Evolutionary conservation across 345 rosid species (phyloP).

Genomic region (Arabidopsis arenosa): DNA sequence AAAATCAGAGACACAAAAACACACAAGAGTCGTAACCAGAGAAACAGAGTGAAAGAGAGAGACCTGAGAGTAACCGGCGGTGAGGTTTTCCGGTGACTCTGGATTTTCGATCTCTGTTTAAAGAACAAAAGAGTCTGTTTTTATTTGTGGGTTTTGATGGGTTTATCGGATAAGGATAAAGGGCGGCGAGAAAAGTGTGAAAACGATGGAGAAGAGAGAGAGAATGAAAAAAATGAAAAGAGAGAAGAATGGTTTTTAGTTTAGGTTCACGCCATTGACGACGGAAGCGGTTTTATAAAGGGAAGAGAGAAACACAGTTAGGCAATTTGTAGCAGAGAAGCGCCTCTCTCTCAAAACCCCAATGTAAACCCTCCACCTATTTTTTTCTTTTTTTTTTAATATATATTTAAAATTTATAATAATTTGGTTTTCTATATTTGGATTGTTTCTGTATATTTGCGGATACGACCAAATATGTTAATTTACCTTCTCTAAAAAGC

Average conservation of each 20-base stretch:
- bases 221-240: background rate
- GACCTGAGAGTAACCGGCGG: slow-evolving; percentile 27
- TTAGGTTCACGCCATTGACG: slow-evolving; percentile 42
- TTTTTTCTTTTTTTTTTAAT: background rate
- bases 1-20: background rate
- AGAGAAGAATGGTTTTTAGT: slow-evolving; percentile 8
- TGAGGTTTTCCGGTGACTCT: background rate
- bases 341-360: slow-evolving; percentile 35
- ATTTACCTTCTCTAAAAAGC: background rate
- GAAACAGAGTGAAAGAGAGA: slow-evolving; percentile 8
- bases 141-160: slow-evolving; percentile 25
- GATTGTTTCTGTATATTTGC: slow-evolving; percentile 9
- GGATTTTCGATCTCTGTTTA: background rate
- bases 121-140: background rate
- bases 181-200: slow-evolving; percentile 41
- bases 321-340: background rate
- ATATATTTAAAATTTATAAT: background rate
- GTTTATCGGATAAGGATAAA: slow-evolving; percentile 42
- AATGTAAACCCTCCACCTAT: slow-evolving; percentile 44
- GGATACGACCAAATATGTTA: slow-evolving; percentile 24
- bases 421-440: background rate
- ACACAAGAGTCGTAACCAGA: background rate
- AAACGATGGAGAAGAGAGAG: slow-evolving; percentile 23
- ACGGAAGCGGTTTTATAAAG: slow-evolving; percentile 39
- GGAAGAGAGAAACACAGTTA: slow-evolving; percentile 18